Evolutionary conservation across 306 rosid species (phyloP), one percentile per base, ranked within the genome.

Genomic region (Alnus rubra): DNA sequence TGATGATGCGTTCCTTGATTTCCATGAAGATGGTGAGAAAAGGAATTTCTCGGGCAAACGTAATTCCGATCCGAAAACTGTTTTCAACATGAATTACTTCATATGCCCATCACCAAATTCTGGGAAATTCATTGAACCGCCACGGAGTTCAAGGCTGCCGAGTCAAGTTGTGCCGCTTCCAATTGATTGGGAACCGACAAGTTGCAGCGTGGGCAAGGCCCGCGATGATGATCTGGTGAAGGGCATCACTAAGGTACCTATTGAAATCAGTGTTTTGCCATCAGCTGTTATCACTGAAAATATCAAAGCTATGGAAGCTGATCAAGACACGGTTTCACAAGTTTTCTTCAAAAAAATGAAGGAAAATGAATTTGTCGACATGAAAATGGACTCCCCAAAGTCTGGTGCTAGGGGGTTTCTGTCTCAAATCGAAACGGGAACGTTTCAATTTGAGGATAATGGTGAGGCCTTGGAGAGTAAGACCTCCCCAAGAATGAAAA

Each of bases 291-390:
- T 45, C 14, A 5, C 33, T 55, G 77, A 81, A 78, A 75, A 76
- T 28, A 65, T 31, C 69, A 58, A 59, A 59, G 69, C 23, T 70
- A 73, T 31, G 78, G 93, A 79, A 65, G 77, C 80, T 45, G 90
- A 85, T 77, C 82, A 80, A 60, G 90, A 89, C 67, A 53, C 78
- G 9, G 86, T 81, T 54, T 84, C 94, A 30, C 86, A 82, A 51
- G 85, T 90, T 80, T 84, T 82, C 89, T 92, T 90, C 86, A 86
- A 84, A 53, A 75, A 84, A 53, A 75, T 74, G 75, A 88, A 84
- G 84, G 94, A 91, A 80, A 86, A 90, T 56, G 89, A 93, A 91
- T 88, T 86, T 15, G 93, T 60, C 91, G 98, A 91, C 93, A 90
- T 86, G 92, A 91, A 87, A 88, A 74, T 87, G 82, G 92, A 89